These are phyloP conservation scores for Salix purpurea DNA, from an alignment of 345 rosid genomes.

Conservation along the genomic window DNA sequence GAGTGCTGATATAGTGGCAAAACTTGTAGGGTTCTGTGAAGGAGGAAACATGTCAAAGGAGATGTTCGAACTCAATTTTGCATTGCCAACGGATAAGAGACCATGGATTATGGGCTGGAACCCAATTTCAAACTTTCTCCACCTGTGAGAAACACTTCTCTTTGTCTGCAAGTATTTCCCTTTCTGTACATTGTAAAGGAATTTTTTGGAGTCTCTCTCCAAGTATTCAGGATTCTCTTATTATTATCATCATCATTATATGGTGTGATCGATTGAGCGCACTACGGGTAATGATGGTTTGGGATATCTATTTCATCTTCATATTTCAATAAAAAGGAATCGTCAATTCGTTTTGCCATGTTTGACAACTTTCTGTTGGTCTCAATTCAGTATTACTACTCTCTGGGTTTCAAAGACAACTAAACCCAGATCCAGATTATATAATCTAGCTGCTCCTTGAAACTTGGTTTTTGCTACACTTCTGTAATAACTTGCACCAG, in stretches of 20 bases:
- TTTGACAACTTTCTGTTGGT: too few species aligned
- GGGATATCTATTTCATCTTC: slow-evolving; percentile 1
- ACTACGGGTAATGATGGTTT: slow-evolving; percentile 3
- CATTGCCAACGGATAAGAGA: slow-evolving; percentile 75
- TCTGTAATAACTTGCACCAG: too few species aligned
- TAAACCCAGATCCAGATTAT: not conserved
- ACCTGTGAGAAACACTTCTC: slow-evolving; percentile 37
- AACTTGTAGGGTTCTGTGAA: slow-evolving; percentile 84
- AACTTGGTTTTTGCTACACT: too few species aligned
- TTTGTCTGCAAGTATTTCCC: slow-evolving; percentile 20
- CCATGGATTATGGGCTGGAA: slow-evolving; percentile 95
- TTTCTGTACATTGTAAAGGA: slow-evolving; percentile 31
- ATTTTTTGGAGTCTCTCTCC: slow-evolving; percentile 37
- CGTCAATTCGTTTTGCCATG: not conserved
- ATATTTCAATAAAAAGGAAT: slow-evolving; percentile 9
- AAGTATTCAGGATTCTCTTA: slow-evolving; percentile 7
- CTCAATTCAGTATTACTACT: not conserved
- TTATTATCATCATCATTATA: not conserved
- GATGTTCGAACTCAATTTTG: slow-evolving; percentile 98
- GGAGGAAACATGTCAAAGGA: slow-evolving; percentile 87
- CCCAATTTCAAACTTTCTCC: slow-evolving; percentile 75
- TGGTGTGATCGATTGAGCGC: slow-evolving; percentile 3
- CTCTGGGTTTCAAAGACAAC: not conserved
- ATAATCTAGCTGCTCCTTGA: too few species aligned
- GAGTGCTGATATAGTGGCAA: slow-evolving; percentile 95